phyloP scores from a whole-genome alignment of 371 early-diverging fungal genomes.

The Mortierella sp. region DNA sequence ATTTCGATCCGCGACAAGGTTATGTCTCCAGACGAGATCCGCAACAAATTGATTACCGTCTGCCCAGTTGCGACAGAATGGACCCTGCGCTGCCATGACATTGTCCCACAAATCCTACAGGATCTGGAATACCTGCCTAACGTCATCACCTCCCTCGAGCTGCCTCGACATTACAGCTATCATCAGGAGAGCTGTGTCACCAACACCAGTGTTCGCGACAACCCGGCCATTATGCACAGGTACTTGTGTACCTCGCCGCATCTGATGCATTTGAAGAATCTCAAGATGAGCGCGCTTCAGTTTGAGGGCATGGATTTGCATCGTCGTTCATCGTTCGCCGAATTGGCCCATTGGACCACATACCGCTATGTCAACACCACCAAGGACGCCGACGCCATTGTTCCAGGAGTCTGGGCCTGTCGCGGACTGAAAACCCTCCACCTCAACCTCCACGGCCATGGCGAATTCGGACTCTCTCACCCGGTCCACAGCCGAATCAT shows the following conservation, averaged over 20 bases:
- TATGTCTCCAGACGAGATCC: not conserved
- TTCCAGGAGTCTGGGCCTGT: not conserved
- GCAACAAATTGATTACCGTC: not conserved
- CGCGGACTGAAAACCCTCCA: not conserved
- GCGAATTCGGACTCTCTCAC: not conserved
- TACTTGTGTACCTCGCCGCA: not conserved
- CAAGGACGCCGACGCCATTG: not conserved
- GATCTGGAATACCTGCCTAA: not conserved
- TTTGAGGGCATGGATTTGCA: not conserved
- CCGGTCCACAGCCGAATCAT: not conserved
- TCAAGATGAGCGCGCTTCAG: not conserved
- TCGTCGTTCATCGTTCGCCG: not conserved
- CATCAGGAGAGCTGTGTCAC: not conserved
- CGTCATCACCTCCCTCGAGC: not conserved
- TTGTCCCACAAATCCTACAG: not conserved
- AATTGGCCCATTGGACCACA: not conserved
- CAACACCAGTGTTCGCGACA: not conserved
- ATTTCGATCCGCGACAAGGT: not conserved
- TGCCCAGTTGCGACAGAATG: not conserved
- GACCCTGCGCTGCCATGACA: not conserved
- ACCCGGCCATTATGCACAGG: not conserved
- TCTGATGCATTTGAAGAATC: not conserved
- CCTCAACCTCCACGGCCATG: not conserved
- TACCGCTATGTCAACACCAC: not conserved
- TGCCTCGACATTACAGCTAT: not conserved